phyloP scores from a whole-genome alignment of 2,329 filamentous ascomycete genomes.

The Ophiostoma sp. region DNA sequence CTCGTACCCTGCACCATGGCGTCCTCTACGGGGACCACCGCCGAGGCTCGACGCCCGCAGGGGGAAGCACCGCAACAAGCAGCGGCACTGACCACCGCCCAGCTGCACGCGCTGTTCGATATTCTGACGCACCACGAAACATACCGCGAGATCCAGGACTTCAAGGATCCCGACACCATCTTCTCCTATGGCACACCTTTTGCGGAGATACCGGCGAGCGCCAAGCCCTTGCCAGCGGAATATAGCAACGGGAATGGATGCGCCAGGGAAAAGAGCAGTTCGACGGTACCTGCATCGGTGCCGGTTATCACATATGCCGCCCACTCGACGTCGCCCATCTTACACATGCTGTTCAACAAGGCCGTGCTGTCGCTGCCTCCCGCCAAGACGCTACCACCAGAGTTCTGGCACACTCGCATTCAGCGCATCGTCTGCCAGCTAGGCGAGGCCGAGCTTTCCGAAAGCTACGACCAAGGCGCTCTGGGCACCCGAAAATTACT shows the following conservation, averaged over 20 bases:
- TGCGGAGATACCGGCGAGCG: constrained; percentile 28
- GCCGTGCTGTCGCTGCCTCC: constrained; percentile 63
- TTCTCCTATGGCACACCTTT: constrained; percentile 67
- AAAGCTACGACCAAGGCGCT: constrained; percentile 75
- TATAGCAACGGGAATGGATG: background rate
- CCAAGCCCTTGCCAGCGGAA: background rate
- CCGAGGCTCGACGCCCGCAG: background rate
- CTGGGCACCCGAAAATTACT: constrained; percentile 70
- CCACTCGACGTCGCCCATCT: constrained; percentile 53
- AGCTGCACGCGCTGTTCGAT: constrained; percentile 52
- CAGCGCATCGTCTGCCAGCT: constrained; percentile 56
- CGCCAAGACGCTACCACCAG: constrained; percentile 53
- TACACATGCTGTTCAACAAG: constrained; percentile 62
- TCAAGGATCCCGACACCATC: constrained; percentile 61
- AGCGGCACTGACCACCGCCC: constrained; percentile 31
- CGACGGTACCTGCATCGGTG: background rate
- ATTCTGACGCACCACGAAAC: constrained; percentile 56
- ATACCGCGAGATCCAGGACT: constrained; percentile 64
- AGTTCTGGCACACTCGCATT: constrained; percentile 61
- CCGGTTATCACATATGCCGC: constrained; percentile 27
- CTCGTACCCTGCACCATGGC: background rate
- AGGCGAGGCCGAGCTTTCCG: constrained; percentile 63
- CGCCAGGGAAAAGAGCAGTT: constrained; percentile 10
- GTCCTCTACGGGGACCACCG: background rate
- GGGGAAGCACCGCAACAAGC: background rate